A percentile compares a stretch with the other conserved stretches of the same genome.
Evolutionary conservation across 73 alveolate genomes (phyloP).

Genomic region (Tetrahymena elliotti): DNA sequence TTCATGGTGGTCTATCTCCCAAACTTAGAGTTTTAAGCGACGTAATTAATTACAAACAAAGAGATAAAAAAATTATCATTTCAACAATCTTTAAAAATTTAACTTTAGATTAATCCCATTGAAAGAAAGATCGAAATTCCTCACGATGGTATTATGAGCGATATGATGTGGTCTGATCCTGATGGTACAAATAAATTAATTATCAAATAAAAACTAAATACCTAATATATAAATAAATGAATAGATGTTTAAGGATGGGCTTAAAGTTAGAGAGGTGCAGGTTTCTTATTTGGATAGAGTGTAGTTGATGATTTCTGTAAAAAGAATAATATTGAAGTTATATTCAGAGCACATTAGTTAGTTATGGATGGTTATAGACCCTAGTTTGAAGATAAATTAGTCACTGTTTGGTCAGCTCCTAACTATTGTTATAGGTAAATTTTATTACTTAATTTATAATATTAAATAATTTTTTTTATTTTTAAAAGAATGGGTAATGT

Average conservation of each 20-base stretch:
- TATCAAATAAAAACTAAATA: neutral
- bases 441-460: neutral
- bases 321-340: constrained; percentile 68
- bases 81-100: neutral
- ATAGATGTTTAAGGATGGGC: constrained; percentile 75
- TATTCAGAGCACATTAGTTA: constrained; percentile 91
- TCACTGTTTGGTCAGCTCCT: constrained; percentile 96
- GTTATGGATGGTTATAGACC: constrained; percentile 96
- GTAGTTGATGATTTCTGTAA: constrained; percentile 75
- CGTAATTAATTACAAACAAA: neutral
- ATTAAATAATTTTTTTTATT: constrained; percentile 11
- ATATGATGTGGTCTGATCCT: constrained; percentile 92
- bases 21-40: constrained; percentile 20
- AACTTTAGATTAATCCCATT: constrained; percentile 12
- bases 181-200: constrained; percentile 69
- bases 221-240: neutral
- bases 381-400: constrained; percentile 81
- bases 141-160: constrained; percentile 93
- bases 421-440: constrained; percentile 73
- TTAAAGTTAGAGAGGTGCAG: constrained; percentile 94
- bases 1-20: constrained; percentile 95
- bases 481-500: constrained; percentile 90
- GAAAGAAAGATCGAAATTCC: constrained; percentile 89
- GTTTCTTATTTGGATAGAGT: constrained; percentile 89
- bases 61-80: neutral